A percentile compares a stretch with the other conserved stretches of the same genome.
Evolutionary conservation across 2,329 filamentous ascomycete genomes (phyloP).

Genomic region (Elsinoe ampelina): DNA sequence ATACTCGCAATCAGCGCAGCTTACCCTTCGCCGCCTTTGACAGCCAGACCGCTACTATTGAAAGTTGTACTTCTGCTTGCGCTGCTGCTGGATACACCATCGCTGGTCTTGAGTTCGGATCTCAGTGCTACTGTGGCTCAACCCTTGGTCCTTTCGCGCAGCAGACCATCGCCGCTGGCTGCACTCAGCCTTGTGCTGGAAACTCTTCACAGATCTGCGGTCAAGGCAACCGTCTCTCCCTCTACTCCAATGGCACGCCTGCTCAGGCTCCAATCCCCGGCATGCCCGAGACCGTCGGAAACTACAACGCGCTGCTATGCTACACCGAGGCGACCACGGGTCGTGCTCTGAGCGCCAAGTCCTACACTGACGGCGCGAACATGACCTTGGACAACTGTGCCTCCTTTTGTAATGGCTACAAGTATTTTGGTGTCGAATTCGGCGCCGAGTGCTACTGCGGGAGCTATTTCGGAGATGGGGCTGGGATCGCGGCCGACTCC

Average conservation of each 20-base stretch:
- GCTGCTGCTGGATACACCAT: constrained; percentile 25
- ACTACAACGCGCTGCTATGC: constrained; percentile 22
- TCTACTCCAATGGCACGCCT: constrained; percentile 24
- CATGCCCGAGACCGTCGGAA: constrained; percentile 23
- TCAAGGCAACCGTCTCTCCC: constrained; percentile 23
- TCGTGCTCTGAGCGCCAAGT: constrained; percentile 22
- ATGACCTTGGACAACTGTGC: constrained; percentile 36
- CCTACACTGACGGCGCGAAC: constrained; percentile 20
- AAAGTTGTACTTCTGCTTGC: constrained; percentile 25
- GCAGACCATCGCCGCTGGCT: constrained; percentile 26
- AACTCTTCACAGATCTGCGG: constrained; percentile 27
- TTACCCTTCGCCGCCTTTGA: constrained; percentile 23
- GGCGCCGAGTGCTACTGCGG: constrained; percentile 29
- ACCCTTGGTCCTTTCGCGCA: constrained; percentile 19
- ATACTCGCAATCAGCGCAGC: constrained; percentile 16
- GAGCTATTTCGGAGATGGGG: constrained; percentile 19
- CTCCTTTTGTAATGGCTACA: constrained; percentile 27
- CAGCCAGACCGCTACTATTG: constrained; percentile 25
- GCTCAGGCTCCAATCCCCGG: constrained; percentile 18
- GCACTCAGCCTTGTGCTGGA: constrained; percentile 24
- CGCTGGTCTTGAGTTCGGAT: constrained; percentile 27
- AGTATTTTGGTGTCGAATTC: constrained; percentile 33
- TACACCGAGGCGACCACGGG: constrained; percentile 24
- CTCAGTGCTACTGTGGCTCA: constrained; percentile 29
- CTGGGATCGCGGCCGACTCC: constrained; percentile 14